Percentiles rank a stretch among this genome's conserved stretches.
phyloP scores from a whole-genome alignment of 345 rosid species.

The Leavenworthia alabamica region DNA sequence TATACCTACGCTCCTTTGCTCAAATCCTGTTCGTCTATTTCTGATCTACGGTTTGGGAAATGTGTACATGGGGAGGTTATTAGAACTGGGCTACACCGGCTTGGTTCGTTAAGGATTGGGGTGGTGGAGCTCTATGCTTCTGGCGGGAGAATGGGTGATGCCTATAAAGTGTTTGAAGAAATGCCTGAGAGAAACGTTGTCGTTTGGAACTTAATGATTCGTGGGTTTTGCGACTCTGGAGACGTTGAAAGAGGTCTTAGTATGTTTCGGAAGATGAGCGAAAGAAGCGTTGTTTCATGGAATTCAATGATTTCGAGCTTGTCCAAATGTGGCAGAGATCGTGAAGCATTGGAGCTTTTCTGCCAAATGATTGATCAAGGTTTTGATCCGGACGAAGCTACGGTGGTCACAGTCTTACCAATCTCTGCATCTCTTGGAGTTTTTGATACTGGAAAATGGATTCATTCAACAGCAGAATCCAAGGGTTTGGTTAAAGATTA shows the following conservation, averaged over 20 bases:
- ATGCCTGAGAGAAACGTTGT: conserved; percentile 43
- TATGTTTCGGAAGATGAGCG: conserved; percentile 48
- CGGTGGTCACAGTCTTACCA: conserved; percentile 54
- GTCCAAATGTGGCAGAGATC: conserved; percentile 46
- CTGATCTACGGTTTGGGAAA: conserved; percentile 34
- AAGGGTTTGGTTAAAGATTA: conserved; percentile 31
- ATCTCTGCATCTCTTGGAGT: conserved; percentile 55
- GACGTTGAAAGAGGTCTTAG: conserved; percentile 42
- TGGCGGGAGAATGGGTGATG: conserved; percentile 52
- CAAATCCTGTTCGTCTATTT: conserved; percentile 45
- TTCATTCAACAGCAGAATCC: conserved; percentile 47
- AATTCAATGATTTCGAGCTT: conserved; percentile 58
- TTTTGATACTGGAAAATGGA: conserved; percentile 44
- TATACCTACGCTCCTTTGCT: conserved; percentile 69
- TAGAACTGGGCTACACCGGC: conserved; percentile 38
- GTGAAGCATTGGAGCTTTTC: conserved; percentile 55
- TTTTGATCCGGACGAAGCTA: conserved; percentile 55
- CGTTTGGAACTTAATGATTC: conserved; percentile 63
- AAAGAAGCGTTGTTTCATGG: conserved; percentile 57
- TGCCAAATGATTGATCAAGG: conserved; percentile 53
- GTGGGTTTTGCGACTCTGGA: conserved; percentile 52
- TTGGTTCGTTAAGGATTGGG: conserved; percentile 49
- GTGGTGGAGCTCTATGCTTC: conserved; percentile 44
- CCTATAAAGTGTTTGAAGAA: conserved; percentile 54
- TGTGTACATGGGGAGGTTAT: conserved; percentile 53